phyloP scores from a whole-genome alignment of 805 yeast species.

The Starmera caribaea region DNA sequence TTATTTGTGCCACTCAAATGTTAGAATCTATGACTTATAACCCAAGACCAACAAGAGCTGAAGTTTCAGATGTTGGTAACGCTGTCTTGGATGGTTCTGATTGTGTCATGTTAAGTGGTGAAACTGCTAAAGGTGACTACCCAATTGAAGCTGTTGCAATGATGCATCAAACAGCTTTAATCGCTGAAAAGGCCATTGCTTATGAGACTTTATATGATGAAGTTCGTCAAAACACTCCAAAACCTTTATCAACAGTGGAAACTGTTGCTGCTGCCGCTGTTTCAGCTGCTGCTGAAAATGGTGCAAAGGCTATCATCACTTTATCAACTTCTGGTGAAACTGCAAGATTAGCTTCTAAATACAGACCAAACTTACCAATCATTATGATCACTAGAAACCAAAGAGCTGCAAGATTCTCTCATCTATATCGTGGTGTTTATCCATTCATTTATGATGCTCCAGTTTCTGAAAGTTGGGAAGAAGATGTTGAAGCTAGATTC shows the following conservation, averaged over 20 bases:
- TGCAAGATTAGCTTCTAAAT: conserved; percentile 93
- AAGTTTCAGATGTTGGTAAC: conserved; percentile 98
- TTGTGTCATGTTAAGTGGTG: conserved; percentile 99
- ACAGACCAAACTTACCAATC: conserved; percentile 95
- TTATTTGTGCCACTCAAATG: conserved; percentile 99
- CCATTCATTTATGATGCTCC: conserved; percentile 77
- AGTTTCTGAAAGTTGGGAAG: conserved; percentile 73
- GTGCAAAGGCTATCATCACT: conserved; percentile 94
- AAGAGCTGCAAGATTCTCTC: conserved; percentile 89
- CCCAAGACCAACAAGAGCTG: conserved; percentile 99
- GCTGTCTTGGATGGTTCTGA: conserved; percentile 99
- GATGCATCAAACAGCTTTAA: conserved; percentile 96
- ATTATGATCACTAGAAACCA: conserved; percentile 96
- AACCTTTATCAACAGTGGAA: conserved; percentile 90
- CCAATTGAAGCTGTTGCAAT: conserved; percentile 95
- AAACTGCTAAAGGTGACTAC: conserved; percentile 99
- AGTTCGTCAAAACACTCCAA: conserved; percentile 72
- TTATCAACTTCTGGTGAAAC: conserved; percentile 92
- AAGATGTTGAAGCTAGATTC: conserved; percentile 92
- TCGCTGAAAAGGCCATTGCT: conserved; percentile 95
- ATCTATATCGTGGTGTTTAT: conserved; percentile 96
- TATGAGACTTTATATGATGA: conserved; percentile 80
- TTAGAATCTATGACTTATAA: conserved; percentile 98
- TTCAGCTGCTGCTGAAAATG: conserved; percentile 90
- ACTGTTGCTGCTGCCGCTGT: conserved; percentile 97